These are phyloP conservation scores for Lactuca sativa DNA, from an alignment of 129 eudicot genomes.

Conservation along the genomic window DNA sequence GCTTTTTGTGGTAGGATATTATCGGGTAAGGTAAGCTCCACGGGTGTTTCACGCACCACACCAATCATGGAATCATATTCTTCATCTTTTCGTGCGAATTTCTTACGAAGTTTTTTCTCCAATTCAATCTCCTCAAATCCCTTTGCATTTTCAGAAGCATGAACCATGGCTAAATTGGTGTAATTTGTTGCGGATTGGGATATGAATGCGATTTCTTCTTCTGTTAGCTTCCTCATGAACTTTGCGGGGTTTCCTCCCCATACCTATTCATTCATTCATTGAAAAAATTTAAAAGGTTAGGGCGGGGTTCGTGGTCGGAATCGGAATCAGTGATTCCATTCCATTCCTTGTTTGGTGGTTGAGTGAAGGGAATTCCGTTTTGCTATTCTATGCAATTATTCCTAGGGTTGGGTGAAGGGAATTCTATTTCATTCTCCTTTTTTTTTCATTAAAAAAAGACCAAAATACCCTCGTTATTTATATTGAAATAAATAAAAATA, in stretches of 20 bases:
- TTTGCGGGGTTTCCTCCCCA: slow-evolving; percentile 99
- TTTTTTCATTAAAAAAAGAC: no score
- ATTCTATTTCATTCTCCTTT: no score
- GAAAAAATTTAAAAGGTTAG: no score
- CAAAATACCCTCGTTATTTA: no score
- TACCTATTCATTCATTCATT: slow-evolving; percentile 41
- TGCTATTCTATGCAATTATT: no score
- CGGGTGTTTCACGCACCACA: slow-evolving; percentile 76
- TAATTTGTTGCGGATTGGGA: slow-evolving; percentile 84
- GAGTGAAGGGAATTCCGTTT: no score
- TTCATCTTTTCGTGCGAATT: slow-evolving; percentile 67
- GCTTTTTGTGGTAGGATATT: slow-evolving; percentile 54
- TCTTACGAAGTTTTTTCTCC: slow-evolving; percentile 80
- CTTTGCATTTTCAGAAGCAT: slow-evolving; percentile 86
- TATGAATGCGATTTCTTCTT: slow-evolving; percentile 87
- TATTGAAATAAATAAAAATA: no score
- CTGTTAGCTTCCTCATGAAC: slow-evolving; percentile 93
- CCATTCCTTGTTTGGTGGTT: no score
- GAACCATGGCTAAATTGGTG: slow-evolving; percentile 75
- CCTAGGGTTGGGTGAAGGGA: no score
- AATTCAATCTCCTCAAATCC: slow-evolving; percentile 69
- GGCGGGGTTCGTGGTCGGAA: no score
- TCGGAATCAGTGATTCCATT: no score
- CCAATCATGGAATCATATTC: slow-evolving; percentile 82
- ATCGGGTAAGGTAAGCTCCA: slow-evolving; percentile 63